Evolutionary conservation across 371 early-diverging fungal genomes (phyloP).

Genomic region (Batkoa obscura): DNA sequence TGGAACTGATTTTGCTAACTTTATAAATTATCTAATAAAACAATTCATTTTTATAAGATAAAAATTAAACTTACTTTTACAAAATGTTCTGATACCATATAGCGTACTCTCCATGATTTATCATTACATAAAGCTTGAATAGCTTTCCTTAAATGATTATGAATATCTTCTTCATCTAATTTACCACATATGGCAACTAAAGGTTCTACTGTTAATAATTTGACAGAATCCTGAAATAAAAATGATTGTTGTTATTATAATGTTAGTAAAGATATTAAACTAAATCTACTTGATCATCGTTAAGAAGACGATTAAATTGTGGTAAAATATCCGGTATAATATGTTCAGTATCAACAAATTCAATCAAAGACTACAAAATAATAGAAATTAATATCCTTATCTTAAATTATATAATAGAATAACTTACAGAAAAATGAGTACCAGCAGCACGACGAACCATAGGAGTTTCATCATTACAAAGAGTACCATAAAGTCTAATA

Average conservation of each 20-base stretch:
- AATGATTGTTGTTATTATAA: not conserved
- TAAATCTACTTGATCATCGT: slow-evolving; percentile 53
- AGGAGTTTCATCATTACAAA: slow-evolving; percentile 87
- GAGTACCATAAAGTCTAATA: slow-evolving; percentile 36
- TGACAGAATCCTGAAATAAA: slow-evolving; percentile 67
- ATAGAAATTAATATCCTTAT: not conserved
- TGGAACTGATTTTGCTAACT: too few species aligned
- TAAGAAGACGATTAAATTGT: slow-evolving; percentile 50
- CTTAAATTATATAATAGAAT: not conserved
- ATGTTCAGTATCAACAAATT: slow-evolving; percentile 45
- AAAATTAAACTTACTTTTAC: slow-evolving; percentile 35
- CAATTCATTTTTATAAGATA: not conserved
- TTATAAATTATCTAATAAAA: not conserved
- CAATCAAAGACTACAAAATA: slow-evolving; percentile 29
- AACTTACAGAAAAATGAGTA: slow-evolving; percentile 60
- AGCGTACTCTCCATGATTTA: slow-evolving; percentile 94
- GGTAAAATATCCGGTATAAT: slow-evolving; percentile 55
- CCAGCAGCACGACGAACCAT: slow-evolving; percentile 95
- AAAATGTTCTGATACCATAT: slow-evolving; percentile 94
- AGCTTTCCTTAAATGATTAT: slow-evolving; percentile 43
- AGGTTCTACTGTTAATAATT: slow-evolving; percentile 81
- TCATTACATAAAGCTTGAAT: slow-evolving; percentile 65
- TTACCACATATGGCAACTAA: slow-evolving; percentile 75
- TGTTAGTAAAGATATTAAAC: not conserved
- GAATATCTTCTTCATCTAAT: slow-evolving; percentile 52